A percentile compares a stretch with the other conserved stretches of the same genome.
These are phyloP conservation scores for Melanogaster broomeanus DNA, from an alignment of 768 basidiomycete genomes.

Conservation along the genomic window DNA sequence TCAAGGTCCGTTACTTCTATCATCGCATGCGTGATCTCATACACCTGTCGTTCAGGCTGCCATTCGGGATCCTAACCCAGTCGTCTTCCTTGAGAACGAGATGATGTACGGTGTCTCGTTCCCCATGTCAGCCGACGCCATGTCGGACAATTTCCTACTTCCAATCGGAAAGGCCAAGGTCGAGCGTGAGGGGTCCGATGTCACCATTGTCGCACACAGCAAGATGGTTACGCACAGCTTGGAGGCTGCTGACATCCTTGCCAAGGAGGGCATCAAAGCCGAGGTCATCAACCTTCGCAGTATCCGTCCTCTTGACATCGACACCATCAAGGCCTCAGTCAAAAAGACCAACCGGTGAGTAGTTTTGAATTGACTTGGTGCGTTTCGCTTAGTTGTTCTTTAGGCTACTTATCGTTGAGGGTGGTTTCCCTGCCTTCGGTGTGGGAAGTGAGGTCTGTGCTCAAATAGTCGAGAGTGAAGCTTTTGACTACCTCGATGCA, in stretches of 20 bases:
- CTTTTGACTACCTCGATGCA: slow-evolving; percentile 98
- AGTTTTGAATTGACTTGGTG: background rate
- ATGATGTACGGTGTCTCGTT: slow-evolving; percentile 98
- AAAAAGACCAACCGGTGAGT: slow-evolving; percentile 96
- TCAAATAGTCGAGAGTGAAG: slow-evolving; percentile 96
- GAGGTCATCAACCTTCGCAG: slow-evolving; percentile 97
- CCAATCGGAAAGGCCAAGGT: slow-evolving; percentile 98
- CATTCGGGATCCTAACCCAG: slow-evolving; percentile 97
- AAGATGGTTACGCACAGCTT: slow-evolving; percentile 96
- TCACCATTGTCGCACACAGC: slow-evolving; percentile 97
- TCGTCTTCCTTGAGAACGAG: slow-evolving; percentile 99
- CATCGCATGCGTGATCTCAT: background rate
- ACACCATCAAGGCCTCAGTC: slow-evolving; percentile 94
- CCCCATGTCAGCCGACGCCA: slow-evolving; percentile 93
- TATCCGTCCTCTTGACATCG: slow-evolving; percentile 96
- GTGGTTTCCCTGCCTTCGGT: slow-evolving; percentile 98
- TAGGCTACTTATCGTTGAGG: slow-evolving; percentile 92
- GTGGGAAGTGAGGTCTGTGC: slow-evolving; percentile 99
- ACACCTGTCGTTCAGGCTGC: slow-evolving; percentile 59
- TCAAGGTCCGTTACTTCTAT: slow-evolving; percentile 62
- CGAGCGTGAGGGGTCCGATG: slow-evolving; percentile 88
- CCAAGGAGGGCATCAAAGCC: slow-evolving; percentile 95
- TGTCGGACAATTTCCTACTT: slow-evolving; percentile 92
- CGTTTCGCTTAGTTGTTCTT: slow-evolving; percentile 1
- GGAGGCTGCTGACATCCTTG: slow-evolving; percentile 90